Evolutionary conservation across 2,329 filamentous ascomycete species (phyloP).

Genomic region (Aspergillus sp.): DNA sequence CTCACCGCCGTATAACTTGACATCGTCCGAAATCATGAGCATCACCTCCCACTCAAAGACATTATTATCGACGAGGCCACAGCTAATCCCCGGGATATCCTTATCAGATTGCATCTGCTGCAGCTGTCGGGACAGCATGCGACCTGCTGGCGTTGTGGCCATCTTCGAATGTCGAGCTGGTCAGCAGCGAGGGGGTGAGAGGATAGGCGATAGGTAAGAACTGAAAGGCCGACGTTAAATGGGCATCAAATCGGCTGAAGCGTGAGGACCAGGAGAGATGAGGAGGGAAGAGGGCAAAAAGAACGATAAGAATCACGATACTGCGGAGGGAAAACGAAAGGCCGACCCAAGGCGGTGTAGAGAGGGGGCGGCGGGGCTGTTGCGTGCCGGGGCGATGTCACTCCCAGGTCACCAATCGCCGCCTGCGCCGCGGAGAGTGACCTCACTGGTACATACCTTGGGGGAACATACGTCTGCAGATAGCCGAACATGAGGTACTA

Average conservation of each 20-base stretch:
- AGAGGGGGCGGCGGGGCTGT: conserved; percentile 4
- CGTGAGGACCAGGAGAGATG: neutral
- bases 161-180: conserved; percentile 23
- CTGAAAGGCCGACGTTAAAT: no score
- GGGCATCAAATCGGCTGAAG: no score
- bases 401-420: neutral
- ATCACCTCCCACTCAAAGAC: conserved; percentile 99
- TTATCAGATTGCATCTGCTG: conserved; percentile 92
- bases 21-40: conserved; percentile 96
- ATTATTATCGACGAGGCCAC: conserved; percentile 80
- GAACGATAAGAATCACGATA: neutral
- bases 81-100: conserved; percentile 91
- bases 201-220: neutral
- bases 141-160: conserved; percentile 45
- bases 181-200: neutral
- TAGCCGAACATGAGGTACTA: neutral
- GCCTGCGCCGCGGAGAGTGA: neutral
- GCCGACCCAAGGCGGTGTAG: neutral
- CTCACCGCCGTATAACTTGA: conserved; percentile 87
- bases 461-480: no score
- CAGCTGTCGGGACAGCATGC: conserved; percentile 78
- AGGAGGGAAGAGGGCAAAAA: neutral
- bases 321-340: neutral
- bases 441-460: neutral
- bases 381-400: neutral